Percentiles rank a stretch among this genome's conserved stretches.
phyloP scores from a whole-genome alignment of 169 alveolate genomes.

The Amoebophrya sp. region DNA sequence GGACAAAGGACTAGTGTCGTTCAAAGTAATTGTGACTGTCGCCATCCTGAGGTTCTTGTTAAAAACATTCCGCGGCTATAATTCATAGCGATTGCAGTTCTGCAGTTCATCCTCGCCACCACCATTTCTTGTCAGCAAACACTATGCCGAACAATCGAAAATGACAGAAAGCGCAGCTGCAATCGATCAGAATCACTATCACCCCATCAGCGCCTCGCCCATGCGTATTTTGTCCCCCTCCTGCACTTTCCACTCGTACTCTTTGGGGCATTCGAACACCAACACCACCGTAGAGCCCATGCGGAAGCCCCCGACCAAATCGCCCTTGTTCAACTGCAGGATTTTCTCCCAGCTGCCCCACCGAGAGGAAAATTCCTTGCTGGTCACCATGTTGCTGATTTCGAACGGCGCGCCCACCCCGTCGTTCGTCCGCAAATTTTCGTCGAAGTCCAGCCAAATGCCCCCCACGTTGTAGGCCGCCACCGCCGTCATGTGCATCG shows the following conservation, averaged over 20 bases:
- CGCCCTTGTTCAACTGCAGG: background rate
- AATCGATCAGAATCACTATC: no score
- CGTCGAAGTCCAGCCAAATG: conserved; percentile 2
- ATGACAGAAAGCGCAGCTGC: no score
- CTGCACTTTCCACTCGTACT: background rate
- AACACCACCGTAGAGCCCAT: conserved; percentile 3
- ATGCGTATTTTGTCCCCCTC: background rate
- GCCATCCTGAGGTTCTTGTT: no score
- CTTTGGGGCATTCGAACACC: background rate
- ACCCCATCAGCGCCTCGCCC: background rate
- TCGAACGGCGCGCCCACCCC: background rate
- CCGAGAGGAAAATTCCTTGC: background rate
- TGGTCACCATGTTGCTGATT: background rate
- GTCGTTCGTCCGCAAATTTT: background rate
- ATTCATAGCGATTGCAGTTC: no score
- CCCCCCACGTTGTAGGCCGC: conserved; percentile 5
- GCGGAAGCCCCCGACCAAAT: background rate
- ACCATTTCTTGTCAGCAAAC: no score
- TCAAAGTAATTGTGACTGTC: no score
- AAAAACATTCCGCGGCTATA: no score
- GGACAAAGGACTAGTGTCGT: no score
- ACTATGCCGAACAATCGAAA: no score
- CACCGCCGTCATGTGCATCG: conserved; percentile 15
- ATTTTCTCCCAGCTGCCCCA: background rate
- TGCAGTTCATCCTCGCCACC: no score